Evolutionary conservation across 2,329 filamentous ascomycete species (phyloP).

Genomic region (Neofusicoccum ribis): DNA sequence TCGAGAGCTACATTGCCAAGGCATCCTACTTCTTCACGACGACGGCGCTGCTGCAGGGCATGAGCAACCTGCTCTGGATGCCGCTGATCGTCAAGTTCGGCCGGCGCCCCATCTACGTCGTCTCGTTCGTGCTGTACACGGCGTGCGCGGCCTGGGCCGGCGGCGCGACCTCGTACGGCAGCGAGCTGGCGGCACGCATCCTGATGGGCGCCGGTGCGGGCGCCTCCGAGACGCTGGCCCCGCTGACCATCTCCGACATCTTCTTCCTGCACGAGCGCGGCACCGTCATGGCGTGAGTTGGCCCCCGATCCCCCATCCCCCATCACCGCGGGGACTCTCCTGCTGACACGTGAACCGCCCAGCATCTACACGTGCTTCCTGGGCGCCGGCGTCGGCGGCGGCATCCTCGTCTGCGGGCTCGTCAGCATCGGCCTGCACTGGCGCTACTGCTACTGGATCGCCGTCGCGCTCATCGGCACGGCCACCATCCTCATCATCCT

Average conservation of each 20-base stretch:
- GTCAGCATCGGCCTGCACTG: slow-evolving; percentile 53
- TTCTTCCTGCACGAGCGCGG: slow-evolving; percentile 61
- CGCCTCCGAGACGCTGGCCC: slow-evolving; percentile 51
- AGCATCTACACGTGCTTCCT: slow-evolving; percentile 30
- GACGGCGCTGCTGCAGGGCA: slow-evolving; percentile 52
- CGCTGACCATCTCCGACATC: slow-evolving; percentile 55
- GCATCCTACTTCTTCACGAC: slow-evolving; percentile 57
- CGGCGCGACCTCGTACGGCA: slow-evolving; percentile 24
- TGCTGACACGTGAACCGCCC: neutral
- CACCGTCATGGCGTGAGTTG: slow-evolving; percentile 49
- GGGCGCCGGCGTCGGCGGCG: slow-evolving; percentile 28
- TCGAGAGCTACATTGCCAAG: slow-evolving; percentile 41
- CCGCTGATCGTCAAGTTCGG: slow-evolving; percentile 41
- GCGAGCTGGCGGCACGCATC: slow-evolving; percentile 47
- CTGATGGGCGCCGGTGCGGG: slow-evolving; percentile 57
- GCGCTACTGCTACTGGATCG: slow-evolving; percentile 55
- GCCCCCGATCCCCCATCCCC: neutral
- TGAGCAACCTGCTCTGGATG: slow-evolving; percentile 40
- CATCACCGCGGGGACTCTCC: neutral
- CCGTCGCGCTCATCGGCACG: slow-evolving; percentile 51
- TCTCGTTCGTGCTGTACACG: slow-evolving; percentile 27
- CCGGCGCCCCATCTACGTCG: slow-evolving; percentile 35
- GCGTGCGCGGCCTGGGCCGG: slow-evolving; percentile 26
- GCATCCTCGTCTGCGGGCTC: slow-evolving; percentile 39
- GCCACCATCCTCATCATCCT: slow-evolving; percentile 53